Evolutionary conservation across 2,329 filamentous ascomycete genomes (phyloP).

Genomic region (Colletotrichum theobromicola): DNA sequence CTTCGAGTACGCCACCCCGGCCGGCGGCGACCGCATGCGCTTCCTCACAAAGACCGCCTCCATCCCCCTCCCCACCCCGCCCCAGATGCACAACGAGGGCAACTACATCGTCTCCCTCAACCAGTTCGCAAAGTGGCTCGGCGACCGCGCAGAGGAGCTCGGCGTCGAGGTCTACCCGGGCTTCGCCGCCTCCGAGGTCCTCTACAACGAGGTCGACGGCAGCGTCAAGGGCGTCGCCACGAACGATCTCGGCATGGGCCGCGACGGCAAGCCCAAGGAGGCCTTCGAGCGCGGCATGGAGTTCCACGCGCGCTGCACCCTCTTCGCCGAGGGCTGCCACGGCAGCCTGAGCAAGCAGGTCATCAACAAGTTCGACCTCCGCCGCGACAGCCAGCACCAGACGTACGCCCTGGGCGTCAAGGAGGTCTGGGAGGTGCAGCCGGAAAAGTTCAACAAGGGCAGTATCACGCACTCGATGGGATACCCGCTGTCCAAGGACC

Average conservation of each 20-base stretch:
- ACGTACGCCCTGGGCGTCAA: slow-evolving; percentile 96
- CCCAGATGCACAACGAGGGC: slow-evolving; percentile 97
- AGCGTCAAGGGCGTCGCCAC: slow-evolving; percentile 94
- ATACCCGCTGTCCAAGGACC: slow-evolving; percentile 85
- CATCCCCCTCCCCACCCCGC: slow-evolving; percentile 84
- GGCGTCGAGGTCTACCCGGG: slow-evolving; percentile 97
- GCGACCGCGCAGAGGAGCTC: slow-evolving; percentile 93
- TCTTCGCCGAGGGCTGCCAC: slow-evolving; percentile 95
- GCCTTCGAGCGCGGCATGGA: slow-evolving; percentile 97
- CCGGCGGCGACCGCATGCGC: slow-evolving; percentile 85
- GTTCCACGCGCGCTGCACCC: slow-evolving; percentile 89
- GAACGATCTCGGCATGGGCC: slow-evolving; percentile 86
- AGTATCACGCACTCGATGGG: slow-evolving; percentile 90
- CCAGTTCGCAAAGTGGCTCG: slow-evolving; percentile 94
- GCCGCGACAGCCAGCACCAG: slow-evolving; percentile 88
- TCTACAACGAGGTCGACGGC: slow-evolving; percentile 82
- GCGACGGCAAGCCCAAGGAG: slow-evolving; percentile 85
- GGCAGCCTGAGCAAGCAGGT: slow-evolving; percentile 95
- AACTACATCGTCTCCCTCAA: slow-evolving; percentile 98
- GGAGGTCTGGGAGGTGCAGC: slow-evolving; percentile 96
- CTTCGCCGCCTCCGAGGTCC: slow-evolving; percentile 90
- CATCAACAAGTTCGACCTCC: slow-evolving; percentile 90
- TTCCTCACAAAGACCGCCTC: slow-evolving; percentile 85
- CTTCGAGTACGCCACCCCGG: slow-evolving; percentile 87
- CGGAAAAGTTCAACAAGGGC: slow-evolving; percentile 89